Evolutionary conservation across 805 yeast species (phyloP), one percentile per base, ranked within the genome.

Genomic region (Kazachstania bromeliacearum): DNA sequence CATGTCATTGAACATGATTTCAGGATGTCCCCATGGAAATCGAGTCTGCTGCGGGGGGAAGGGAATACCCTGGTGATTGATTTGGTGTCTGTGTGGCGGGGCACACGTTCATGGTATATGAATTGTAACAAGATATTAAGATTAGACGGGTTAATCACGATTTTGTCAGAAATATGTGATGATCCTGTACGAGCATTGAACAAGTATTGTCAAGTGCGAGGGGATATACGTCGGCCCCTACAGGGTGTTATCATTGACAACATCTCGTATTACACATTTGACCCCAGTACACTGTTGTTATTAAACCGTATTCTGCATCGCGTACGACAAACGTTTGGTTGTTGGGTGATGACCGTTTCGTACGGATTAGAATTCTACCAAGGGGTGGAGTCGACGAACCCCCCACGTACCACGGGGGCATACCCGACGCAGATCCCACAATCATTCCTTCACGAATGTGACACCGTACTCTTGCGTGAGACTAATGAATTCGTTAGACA

Each of bases 241-340:
- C 26, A 25, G 13, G 59, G 59, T 12, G 46, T 58, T n/a, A 37
- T 58, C 4, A 51, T 58, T 10, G 63, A 58, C 39, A 58, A 58
- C 37, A 27, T 58, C 7, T 56, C 63, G 2, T 55, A 44, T 28
- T 36, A 41, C 7, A 33, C 45, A 3, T 49, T 43, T 32, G 53
- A 48, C 21, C 14, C 36, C 4, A 34, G 31, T 2, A 12, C 12
- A 8, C 12, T 12, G 25, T 22, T 12, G 25, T 17, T 26, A 17
- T 4, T 26, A 9, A 14, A 12, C 15, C 9, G 14, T 14, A 26
- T 47, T 5, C 42, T 55, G 7, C 46, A 42, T 26, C 31, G 38
- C 26, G 37, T 55, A 14, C 41, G 52, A 22, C 37, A 38, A 14
- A 41, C 44, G 3, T 49, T 47, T 32, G 62, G 62, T 4, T 52